Base-by-base conservation (phyloP, 2,329 filamentous ascomycete genomes). In the Scedosporium aurantiacum region DNA sequence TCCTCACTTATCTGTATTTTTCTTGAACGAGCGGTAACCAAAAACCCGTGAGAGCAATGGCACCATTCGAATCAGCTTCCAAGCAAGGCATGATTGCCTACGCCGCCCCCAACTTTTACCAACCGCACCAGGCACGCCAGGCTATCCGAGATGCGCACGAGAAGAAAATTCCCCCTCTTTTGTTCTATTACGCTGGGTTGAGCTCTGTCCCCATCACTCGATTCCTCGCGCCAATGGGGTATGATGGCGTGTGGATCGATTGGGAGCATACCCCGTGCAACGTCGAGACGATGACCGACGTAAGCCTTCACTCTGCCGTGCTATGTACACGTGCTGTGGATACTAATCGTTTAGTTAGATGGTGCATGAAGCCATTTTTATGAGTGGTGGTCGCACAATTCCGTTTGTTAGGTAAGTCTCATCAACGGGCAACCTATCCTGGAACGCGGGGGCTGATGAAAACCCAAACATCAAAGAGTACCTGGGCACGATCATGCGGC, bases 231-330 rank as follows among this genome's bases (percentile, higher is more conserved):
- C 73, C 74, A 10, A 68, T 79, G 60, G 74, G 74, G 1, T 79
- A 69, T 59, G 78, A 80, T 63, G 63, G 70, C 7, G 70, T 76
- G 0, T 78, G 74, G 72, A 73, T 79, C 62, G 77, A 79, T 70
- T 78, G 76, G 77, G 78, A 79, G 66, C 77, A 79, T 67, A 71
- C 70, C 6, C 67, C 75, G 2, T 78, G 74, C 65, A 72, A 74
- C 60, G 72, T 78, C 27, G 77, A 79, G 68, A 79, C 76, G n/a
- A 79, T 79, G 77, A 79, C 76, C 1, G 73, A 68, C 50, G 71
- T 74, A 59, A 23, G 43, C 60, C 8, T 61, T n/a, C 25, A 40
- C 21, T 43, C 41, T 45, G 43, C 52, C n/a, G 27, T 25, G 27
- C 21, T 40, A 25, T 16, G 41, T 21, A n/a, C 12, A 47, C 16